Conservation (phyloP, 331 rosid genomes). For the Malus hybrid region DNA sequence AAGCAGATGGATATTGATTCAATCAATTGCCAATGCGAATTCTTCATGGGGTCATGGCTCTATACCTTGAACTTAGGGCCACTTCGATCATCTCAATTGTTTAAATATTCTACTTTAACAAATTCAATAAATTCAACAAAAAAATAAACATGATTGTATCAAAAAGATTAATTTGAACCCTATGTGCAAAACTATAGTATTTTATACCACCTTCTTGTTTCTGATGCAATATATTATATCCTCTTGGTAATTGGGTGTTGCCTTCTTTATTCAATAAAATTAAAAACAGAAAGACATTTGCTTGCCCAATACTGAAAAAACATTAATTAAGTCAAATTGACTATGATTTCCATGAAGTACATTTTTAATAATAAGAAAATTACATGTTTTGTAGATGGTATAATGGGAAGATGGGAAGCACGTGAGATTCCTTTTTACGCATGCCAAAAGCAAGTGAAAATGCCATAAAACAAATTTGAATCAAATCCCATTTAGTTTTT, state of each 20-base stretch:
- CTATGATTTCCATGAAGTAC: background rate
- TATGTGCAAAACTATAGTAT: conserved; percentile 14
- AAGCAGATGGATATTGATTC: background rate
- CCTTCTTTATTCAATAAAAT: background rate
- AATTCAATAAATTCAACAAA: too few relatives aligned
- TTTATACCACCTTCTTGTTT: conserved; percentile 26
- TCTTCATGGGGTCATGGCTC: background rate
- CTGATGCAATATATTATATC: conserved; percentile 27
- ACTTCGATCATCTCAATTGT: background rate
- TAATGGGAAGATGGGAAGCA: conserved; percentile 49
- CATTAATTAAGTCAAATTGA: conserved; percentile 2
- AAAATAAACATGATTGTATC: conserved; percentile 24
- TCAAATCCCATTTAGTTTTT: background rate
- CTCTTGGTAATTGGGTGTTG: background rate
- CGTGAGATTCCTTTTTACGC: conserved; percentile 87
- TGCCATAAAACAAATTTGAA: conserved; percentile 1
- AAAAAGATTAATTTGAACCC: conserved; percentile 48
- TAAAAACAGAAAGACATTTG: background rate
- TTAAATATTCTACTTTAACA: background rate
- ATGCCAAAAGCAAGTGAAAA: conserved; percentile 58
- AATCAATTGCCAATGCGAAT: background rate
- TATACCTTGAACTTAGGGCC: background rate
- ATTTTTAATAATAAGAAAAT: background rate
- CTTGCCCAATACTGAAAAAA: background rate
- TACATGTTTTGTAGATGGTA: background rate